Base-by-base conservation (phyloP, 805 yeast genomes). In the Kuraishia floccosa region DNA sequence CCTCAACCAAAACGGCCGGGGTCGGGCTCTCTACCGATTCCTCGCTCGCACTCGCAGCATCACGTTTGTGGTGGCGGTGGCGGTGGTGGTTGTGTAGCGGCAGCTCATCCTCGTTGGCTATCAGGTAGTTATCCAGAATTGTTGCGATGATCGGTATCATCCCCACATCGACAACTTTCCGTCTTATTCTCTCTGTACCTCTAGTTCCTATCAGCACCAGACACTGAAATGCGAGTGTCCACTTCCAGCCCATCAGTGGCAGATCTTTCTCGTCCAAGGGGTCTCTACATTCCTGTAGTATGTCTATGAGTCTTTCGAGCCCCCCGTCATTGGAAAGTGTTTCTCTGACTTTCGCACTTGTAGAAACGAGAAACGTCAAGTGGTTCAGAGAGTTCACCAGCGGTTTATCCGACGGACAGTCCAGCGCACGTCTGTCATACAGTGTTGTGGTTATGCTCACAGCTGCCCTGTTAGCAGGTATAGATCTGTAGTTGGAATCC, bases 191-290 rank as follows among this genome's bases (percentile, higher is more conserved):
- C 52, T 87, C 96, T 2, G 93, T 76, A 16, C 98, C 98, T 41
- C 96, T 67, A 1, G 96, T 86, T 10, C 96, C 96, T 13, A 89
- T 75, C 34, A 85, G 66, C 1, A 89, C 94, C 34, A 89, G 59
- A 50, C 96, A 87, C 58, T 89, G 98, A 47, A 91, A 76, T 0
- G 96, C 83, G 33, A 89, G 59, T 5, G 94, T 83, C 98, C 98
- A 89, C 58, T 89, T 89, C 96, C 96, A 89, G 0, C 94, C 87
- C n/a, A 39, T 43, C 4, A 80, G 63, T 39, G 84, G 61, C 17
- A 76, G 67, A 27, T 53, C 56, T 31, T 47, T 43, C 14, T 51
- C 52, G 11, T 38, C 39, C 14, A 39, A 38, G 1, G 57, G 57
- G 26, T 52, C 39, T 25, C 70, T 73, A 47, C 96, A 87, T 43